Percentiles rank a stretch among this genome's conserved stretches.
phyloP scores from a whole-genome alignment of 2,329 filamentous ascomycete genomes.

The Claviceps lovelessii region DNA sequence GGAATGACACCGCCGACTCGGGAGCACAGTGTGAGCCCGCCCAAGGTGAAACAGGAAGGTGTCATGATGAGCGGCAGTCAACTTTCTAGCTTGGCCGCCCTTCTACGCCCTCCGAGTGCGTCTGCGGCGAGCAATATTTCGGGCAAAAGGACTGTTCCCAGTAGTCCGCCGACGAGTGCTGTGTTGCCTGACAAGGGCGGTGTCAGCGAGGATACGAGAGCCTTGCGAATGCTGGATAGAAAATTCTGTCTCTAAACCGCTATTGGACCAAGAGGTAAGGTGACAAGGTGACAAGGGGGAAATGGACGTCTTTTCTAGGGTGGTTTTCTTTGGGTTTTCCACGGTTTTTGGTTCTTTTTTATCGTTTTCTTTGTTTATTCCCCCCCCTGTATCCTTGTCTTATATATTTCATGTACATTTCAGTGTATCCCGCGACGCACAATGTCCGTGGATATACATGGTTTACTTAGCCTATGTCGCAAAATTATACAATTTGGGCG shows the following conservation, averaged over 20 bases:
- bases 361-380: too few species aligned
- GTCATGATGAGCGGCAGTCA: slow-evolving; percentile 12
- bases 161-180: slow-evolving; percentile 20
- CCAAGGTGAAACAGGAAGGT: slow-evolving; percentile 26
- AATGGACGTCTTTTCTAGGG: too few species aligned
- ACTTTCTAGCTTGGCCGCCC: slow-evolving; percentile 33
- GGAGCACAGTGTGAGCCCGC: slow-evolving; percentile 34
- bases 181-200: slow-evolving; percentile 22
- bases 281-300: too few species aligned
- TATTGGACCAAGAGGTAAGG: neutral
- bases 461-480: neutral
- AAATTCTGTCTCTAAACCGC: slow-evolving; percentile 28
- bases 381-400: neutral
- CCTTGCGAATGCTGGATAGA: slow-evolving; percentile 50
- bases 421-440: neutral
- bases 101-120: slow-evolving; percentile 39
- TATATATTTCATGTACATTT: neutral
- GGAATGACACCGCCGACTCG: slow-evolving; percentile 28
- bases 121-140: slow-evolving; percentile 29
- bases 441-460: neutral
- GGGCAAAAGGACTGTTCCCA: slow-evolving; percentile 28
- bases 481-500: neutral
- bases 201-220: slow-evolving; percentile 49
- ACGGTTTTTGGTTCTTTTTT: neutral
- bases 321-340: too few species aligned